A percentile compares a stretch with the other conserved stretches of the same genome.
These are phyloP conservation scores for Cladosporium oxysporum DNA, from an alignment of 2,329 filamentous ascomycete species.

Conservation along the genomic window DNA sequence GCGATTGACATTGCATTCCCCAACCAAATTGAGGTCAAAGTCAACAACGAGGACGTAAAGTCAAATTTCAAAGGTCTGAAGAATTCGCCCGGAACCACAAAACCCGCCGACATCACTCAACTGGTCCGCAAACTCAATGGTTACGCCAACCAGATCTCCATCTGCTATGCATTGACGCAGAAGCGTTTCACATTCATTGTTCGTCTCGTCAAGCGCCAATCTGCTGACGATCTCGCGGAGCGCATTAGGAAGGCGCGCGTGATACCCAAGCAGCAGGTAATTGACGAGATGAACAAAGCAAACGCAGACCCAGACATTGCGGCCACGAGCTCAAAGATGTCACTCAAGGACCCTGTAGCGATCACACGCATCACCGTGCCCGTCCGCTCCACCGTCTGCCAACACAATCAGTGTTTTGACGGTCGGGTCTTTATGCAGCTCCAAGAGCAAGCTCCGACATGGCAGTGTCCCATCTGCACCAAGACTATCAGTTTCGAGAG, in stretches of 20 bases:
- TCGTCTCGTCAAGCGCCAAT: constrained; percentile 72
- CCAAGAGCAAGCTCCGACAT: constrained; percentile 94
- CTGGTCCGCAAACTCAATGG: constrained; percentile 68
- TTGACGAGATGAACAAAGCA: constrained; percentile 77
- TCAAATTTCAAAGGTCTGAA: constrained; percentile 94
- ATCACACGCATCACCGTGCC: constrained; percentile 79
- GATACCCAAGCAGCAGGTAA: constrained; percentile 77
- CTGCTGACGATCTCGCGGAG: constrained; percentile 70
- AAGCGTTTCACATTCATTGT: constrained; percentile 67
- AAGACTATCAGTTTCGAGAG: constrained; percentile 78
- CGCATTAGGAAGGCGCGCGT: constrained; percentile 66
- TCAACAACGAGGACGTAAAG: constrained; percentile 85
- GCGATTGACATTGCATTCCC: constrained; percentile 79
- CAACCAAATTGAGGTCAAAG: constrained; percentile 86
- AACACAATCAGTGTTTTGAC: constrained; percentile 94
- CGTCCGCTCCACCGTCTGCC: constrained; percentile 76
- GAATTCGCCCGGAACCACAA: constrained; percentile 92
- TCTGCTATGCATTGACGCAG: constrained; percentile 88
- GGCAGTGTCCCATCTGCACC: constrained; percentile 93
- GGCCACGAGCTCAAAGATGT: constrained; percentile 83
- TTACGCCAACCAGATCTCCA: constrained; percentile 75
- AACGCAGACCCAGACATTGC: constrained; percentile 81
- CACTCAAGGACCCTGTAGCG: constrained; percentile 88
- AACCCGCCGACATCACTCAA: constrained; percentile 86
- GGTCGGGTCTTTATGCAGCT: constrained; percentile 87